Base-by-base conservation (phyloP, 768 basidiomycete species). In the Mycena indigotica region DNA sequence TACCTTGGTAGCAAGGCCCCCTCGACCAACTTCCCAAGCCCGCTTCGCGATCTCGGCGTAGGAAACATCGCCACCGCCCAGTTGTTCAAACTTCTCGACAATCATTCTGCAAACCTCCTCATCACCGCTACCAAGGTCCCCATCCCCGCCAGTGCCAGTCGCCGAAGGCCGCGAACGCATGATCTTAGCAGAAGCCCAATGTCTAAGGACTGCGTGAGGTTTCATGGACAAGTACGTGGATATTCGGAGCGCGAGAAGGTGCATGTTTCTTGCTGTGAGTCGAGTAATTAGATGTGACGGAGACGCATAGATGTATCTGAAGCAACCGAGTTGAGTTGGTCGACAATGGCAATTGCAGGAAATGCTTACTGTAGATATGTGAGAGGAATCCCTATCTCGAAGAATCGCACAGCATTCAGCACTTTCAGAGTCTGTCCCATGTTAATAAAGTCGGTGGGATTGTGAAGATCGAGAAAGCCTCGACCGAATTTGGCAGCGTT, bases 101-200 rank as follows among this genome's bases (percentile, higher is more conserved):
- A 99, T 96, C 56, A 84, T 72, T 48, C 77, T 77, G 67, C 93
- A 95, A 12, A 96, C 77, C 40, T 86, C 87, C 32, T 88, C 88
- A 63, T 97, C 95, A 21, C 84, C 87, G n/a, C n/a, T n/a, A 19
- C 75, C 75, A 13, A 85, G 74, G 13, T 86, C 86, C 3, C 75
- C 75, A 55, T 86, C 83, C 53, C 76, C 73, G 4, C 80, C 82
- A 12, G 79, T 69, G 17, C 80, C 83, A 24, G 81, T 78, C 0
- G 82, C 72, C 0, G 84, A 77, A 0, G 88, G 77, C 59, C 85
- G 84, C 12, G 92, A 86, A 16, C 83, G 84, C 48, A 85, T 71
- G 56, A 99, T 97, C 72, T 97, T 96, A 1, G 93, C 89, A 57
- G 86, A 87, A 1, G 97, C 97, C 97, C 97, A 99, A 68, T 98